Evolutionary conservation across 805 yeast species (phyloP), one percentile per base, ranked within the genome.

Genomic region (Blastobotrys mokoenaii): DNA sequence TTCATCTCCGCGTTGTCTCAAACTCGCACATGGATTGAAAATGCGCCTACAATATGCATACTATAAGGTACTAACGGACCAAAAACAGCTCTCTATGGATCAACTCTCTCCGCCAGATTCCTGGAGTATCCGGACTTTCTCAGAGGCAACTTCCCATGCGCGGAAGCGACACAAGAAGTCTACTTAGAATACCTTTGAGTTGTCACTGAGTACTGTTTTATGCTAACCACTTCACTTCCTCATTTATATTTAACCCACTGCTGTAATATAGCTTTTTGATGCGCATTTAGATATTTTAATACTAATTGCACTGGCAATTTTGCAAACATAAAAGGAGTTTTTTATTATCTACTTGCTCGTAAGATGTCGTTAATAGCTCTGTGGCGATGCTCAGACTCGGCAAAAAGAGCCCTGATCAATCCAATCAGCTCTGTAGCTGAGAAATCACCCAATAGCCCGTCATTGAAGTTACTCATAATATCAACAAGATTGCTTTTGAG

Each of bases 51-150:
- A 52, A 16, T 52, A 63, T 30, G 68, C 68, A 17, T 53, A 61
- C 49, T 64, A 58, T 49, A 65, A 64, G 38, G 64, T 64, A 38
- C 46, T 45, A 15, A 60, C 62, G 16, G 53, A 62, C 45, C 67
- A 64, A 47, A 48, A 52, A n/a, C 32, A 46, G 12, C 46, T 57
- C 6, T 57, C 68, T 10, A 44, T 64, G 41, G 17, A 50, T 10
- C 52, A 61, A 16, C 49, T 62, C 25, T 48, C 58, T 5, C 20
- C 32, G 15, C 48, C 51, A 8, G 37, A 39, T 14, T 27, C 41
- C 16, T 40, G 29, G 32, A 14, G 38, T 16, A 32, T 37, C 7
- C 27, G 30, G 17, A 31, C 38, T 15, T 38, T 22, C 27, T 30
- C 32, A 12, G 31, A 34, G 10, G 31, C 38, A 12, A 40, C 32